Conservation (phyloP, 1,139 yeast species). For the Kurtzmaniella quercitrusa region DNA sequence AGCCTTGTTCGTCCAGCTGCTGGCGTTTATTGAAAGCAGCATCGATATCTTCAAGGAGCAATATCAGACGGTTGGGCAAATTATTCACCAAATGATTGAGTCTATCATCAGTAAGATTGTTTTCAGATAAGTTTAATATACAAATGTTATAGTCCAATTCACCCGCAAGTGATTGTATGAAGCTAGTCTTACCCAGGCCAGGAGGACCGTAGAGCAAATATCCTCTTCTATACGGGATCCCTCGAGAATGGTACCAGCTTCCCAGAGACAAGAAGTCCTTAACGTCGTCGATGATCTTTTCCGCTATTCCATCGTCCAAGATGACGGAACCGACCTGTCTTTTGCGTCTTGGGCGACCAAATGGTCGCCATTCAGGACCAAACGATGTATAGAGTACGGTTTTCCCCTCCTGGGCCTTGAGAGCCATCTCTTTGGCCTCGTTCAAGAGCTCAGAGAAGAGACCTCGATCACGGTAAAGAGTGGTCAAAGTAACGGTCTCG, state of each 20-base stretch:
- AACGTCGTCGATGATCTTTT: slow-evolving; percentile 64
- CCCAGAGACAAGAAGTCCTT: slow-evolving; percentile 76
- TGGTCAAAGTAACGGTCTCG: slow-evolving; percentile 90
- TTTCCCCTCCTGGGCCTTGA: slow-evolving; percentile 83
- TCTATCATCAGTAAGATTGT: slow-evolving; percentile 89
- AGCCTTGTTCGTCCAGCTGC: slow-evolving; percentile 74
- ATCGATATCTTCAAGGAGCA: slow-evolving; percentile 88
- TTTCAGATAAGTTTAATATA: slow-evolving; percentile 83
- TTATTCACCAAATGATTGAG: slow-evolving; percentile 94
- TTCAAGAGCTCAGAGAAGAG: slow-evolving; percentile 67
- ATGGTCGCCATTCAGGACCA: slow-evolving; percentile 99
- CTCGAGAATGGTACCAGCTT: slow-evolving; percentile 90
- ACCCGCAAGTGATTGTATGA: slow-evolving; percentile 95
- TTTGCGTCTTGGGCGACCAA: slow-evolving; percentile 92
- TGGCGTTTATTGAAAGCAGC: slow-evolving; percentile 88
- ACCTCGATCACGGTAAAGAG: slow-evolving; percentile 75
- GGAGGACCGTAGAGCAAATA: slow-evolving; percentile 96
- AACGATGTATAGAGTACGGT: slow-evolving; percentile 91
- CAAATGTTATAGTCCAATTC: slow-evolving; percentile 94
- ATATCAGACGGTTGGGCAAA: slow-evolving; percentile 82
- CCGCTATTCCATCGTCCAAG: slow-evolving; percentile 70
- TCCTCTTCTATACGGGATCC: slow-evolving; percentile 96
- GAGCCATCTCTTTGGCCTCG: slow-evolving; percentile 83
- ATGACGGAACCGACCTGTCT: slow-evolving; percentile 83
- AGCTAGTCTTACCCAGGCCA: slow-evolving; percentile 94